Conservation (phyloP, 805 yeast species). For the Monosporozyma unispora region DNA sequence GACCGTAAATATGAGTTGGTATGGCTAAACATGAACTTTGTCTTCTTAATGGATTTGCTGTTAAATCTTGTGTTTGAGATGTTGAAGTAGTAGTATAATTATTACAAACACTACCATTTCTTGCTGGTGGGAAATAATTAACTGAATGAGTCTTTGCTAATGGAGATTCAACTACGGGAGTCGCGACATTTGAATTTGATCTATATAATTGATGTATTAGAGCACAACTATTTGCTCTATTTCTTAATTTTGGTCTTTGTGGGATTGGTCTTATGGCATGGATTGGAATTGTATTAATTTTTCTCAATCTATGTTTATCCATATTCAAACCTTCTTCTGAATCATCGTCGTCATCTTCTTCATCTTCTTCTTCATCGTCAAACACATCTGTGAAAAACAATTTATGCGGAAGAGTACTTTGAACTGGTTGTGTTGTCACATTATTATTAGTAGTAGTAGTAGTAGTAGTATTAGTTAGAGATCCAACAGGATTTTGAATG, state of each 20-base stretch:
- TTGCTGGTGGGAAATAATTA: background rate
- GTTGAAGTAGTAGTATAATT: background rate
- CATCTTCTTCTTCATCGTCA: conserved; percentile 1
- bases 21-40: conserved; percentile 13
- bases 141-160: conserved; percentile 1
- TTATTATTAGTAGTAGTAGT: too few relatives aligned
- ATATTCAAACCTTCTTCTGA: background rate
- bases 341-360: background rate
- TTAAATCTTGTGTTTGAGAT: background rate
- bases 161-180: background rate
- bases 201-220: conserved; percentile 9
- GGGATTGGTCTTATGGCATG: background rate
- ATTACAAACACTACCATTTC: background rate
- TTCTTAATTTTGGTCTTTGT: conserved; percentile 1
- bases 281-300: background rate
- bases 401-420: background rate
- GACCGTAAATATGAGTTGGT: conserved; percentile 25
- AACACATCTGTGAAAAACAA: background rate
- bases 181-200: background rate
- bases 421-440: background rate
- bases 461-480: background rate
- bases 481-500: background rate
- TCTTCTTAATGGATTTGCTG: conserved; percentile 1
- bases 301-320: background rate
- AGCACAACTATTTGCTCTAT: conserved; percentile 10